phyloP scores from a whole-genome alignment of 2,329 filamentous ascomycete genomes.

The Xylaria sp. region DNA sequence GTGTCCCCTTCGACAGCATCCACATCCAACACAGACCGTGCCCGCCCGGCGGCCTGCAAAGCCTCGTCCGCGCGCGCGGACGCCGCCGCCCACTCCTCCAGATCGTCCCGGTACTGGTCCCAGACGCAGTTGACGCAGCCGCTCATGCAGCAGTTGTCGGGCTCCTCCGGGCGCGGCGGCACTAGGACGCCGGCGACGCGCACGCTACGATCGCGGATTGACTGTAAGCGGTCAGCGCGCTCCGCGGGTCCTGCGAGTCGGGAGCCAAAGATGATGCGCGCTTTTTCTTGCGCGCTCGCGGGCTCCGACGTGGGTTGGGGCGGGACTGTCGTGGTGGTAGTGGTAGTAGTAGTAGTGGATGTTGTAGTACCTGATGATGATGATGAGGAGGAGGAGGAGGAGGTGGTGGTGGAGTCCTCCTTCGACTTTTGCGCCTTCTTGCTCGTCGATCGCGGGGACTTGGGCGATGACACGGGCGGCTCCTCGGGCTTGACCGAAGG shows the following conservation, averaged over 20 bases:
- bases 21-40: constrained; percentile 23
- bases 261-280: constrained; percentile 82
- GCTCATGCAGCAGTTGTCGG: constrained; percentile 99
- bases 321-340: constrained; percentile 14
- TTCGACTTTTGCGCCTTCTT: constrained; percentile 41
- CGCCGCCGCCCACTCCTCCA: constrained; percentile 84
- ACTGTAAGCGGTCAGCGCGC: constrained; percentile 67
- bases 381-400: constrained; percentile 39
- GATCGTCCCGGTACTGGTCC: constrained; percentile 89
- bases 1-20: constrained; percentile 26
- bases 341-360: constrained; percentile 25
- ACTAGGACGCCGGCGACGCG: constrained; percentile 82
- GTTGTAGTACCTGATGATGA: constrained; percentile 41
- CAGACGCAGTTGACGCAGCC: constrained; percentile 98
- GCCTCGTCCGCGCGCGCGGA: constrained; percentile 70
- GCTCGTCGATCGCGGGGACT: constrained; percentile 39
- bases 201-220: constrained; percentile 67
- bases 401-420: constrained; percentile 12
- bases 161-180: constrained; percentile 85
- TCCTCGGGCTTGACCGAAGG: constrained; percentile 56
- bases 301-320: constrained; percentile 49
- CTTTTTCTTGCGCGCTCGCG: constrained; percentile 62
- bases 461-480: constrained; percentile 54
- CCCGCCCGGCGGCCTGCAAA: constrained; percentile 54
- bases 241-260: constrained; percentile 78